Base-by-base conservation (phyloP, 2,329 filamentous ascomycete genomes). In the Pyrenochaeta sp. region DNA sequence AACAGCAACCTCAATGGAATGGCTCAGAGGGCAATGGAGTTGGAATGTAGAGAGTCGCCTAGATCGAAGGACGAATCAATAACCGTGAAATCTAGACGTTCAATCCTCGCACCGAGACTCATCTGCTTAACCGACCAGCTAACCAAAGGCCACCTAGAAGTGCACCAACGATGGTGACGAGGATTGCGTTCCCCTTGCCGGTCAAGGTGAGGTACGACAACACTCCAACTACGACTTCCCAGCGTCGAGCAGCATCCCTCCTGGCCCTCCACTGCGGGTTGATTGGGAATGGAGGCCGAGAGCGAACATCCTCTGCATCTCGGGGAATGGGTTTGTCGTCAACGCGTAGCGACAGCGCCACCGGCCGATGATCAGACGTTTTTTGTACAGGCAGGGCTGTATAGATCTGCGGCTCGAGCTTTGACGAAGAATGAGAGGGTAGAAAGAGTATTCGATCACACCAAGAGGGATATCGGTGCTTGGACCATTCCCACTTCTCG, bases 401-500 rank as follows among this genome's bases (percentile, higher is more conserved):
- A 76, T 98, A 98, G 25, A 77, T 80, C 28, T 84, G 78, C 2
- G 87, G 82, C 25, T 80, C 77, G n/a, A 92, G 83, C 7, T 81
- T 24, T 77, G 76, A 22, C 3, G 65, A 49, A 19, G 67, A 56
- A 85, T 87, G 66, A 9, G 73, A 65, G 2, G 72, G 69, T 2
- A 94, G 82, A 76, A 88, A 98, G 22, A 98, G 81, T 22, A 98
- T 89, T 3, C 95, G 88, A 77, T 98, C 95, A 70, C 93, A 97
- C 95, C 94, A 98, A 71, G 90, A 89, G 1, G 95, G 73, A 84
- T 91, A 96, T 45, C 95, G 88, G 74, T 96, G 91, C 56, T 83
- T 82, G 7, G 93, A 91, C 86, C 93, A 97, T 32, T 82, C 79
- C 89, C 90, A 94, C 10, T 66, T 62, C 19, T 72, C 74, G 58